Conservation (phyloP, 2,329 filamentous ascomycete species). For the Pezicula rhizophila region DNA sequence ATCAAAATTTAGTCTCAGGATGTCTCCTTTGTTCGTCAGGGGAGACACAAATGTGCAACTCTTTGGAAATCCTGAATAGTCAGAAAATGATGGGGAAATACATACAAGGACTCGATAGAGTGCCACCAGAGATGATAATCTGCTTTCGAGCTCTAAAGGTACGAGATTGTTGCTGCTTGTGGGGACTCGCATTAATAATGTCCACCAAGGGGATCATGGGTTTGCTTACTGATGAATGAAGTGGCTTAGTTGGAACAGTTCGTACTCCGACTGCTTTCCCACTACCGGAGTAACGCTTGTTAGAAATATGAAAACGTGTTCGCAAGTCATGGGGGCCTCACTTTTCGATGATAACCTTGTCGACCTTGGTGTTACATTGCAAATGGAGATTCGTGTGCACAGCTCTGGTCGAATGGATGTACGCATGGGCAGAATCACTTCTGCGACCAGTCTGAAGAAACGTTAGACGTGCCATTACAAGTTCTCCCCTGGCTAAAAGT, state of each 20-base stretch:
- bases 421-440: constrained; percentile 71
- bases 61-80: too few species aligned
- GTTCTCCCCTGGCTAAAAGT: too few species aligned
- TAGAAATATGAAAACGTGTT: too few species aligned
- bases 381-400: constrained; percentile 67
- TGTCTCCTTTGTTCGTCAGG: too few species aligned
- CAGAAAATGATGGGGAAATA: too few species aligned
- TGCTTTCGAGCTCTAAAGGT: constrained; percentile 30
- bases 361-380: constrained; percentile 69
- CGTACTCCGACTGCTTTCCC: constrained; percentile 66
- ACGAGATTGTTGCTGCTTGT: constrained; percentile 23
- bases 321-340: too few species aligned
- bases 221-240: constrained; percentile 42
- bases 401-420: constrained; percentile 69
- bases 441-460: constrained; percentile 54
- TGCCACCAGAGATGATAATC: constrained; percentile 29
- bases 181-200: constrained; percentile 17
- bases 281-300: background rate
- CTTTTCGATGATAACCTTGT: constrained; percentile 69
- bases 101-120: constrained; percentile 10
- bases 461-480: background rate
- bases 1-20: background rate
- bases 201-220: background rate
- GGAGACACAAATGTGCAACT: too few species aligned
- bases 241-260: constrained; percentile 64